These are phyloP conservation scores for Saksenaea oblongispora DNA, from an alignment of 371 early-diverging fungal genomes.

Conservation along the genomic window DNA sequence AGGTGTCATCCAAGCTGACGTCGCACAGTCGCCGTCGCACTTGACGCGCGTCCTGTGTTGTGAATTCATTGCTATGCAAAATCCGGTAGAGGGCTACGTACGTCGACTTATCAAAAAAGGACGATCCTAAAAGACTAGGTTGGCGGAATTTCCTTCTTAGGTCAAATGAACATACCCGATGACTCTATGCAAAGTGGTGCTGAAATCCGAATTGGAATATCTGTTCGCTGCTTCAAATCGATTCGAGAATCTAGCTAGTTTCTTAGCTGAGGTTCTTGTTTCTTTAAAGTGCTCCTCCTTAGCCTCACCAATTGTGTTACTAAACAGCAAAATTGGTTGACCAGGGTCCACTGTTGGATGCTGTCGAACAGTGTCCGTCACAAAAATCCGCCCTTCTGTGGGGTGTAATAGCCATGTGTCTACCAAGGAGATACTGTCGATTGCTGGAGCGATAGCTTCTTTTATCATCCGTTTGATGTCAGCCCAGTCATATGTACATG, in stretches of 20 bases:
- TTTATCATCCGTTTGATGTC: constrained; percentile 8
- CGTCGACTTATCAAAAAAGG: not conserved
- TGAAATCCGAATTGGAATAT: constrained; percentile 1
- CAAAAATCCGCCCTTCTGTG: not conserved
- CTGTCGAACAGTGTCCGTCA: not conserved
- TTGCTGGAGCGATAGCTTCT: not conserved
- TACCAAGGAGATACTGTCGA: not conserved
- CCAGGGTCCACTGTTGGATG: not conserved
- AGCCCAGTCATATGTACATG: constrained; percentile 3
- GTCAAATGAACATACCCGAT: constrained; percentile 1
- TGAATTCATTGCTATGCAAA: constrained; percentile 1
- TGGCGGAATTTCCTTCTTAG: not conserved
- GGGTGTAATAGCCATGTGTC: constrained; percentile 5
- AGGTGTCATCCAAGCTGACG: not conserved
- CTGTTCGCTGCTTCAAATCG: constrained; percentile 3
- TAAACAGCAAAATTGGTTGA: not conserved
- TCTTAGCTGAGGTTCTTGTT: not conserved
- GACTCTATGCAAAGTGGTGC: constrained; percentile 3
- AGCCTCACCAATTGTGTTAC: not conserved
- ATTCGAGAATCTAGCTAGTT: constrained; percentile 1
- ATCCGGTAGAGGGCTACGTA: not conserved
- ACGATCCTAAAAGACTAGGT: not conserved
- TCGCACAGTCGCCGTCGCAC: constrained; percentile 6
- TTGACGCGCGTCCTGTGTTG: not conserved
- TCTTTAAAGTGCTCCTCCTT: not conserved